A percentile compares a stretch with the other conserved stretches of the same genome.
phyloP scores from a whole-genome alignment of 1,284 basidiomycete species.

The Moesziomyces sp. region DNA sequence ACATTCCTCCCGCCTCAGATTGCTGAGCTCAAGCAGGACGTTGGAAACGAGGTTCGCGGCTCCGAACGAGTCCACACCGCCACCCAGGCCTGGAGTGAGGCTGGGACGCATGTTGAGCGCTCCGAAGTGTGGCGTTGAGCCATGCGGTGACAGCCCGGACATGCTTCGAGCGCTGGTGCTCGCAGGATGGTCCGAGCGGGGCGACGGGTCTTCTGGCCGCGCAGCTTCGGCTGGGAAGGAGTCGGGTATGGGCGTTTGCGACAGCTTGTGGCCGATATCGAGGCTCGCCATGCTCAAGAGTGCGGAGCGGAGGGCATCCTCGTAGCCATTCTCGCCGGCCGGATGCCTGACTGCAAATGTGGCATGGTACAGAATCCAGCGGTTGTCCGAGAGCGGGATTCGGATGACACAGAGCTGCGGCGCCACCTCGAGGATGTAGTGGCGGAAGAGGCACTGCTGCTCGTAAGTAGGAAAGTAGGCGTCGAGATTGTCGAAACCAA shows the following conservation, averaged over 20 bases:
- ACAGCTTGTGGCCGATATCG: constrained; percentile 41
- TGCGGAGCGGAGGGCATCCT: constrained; percentile 40
- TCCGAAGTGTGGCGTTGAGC: neutral
- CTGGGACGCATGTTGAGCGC: neutral
- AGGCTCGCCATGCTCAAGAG: constrained; percentile 43
- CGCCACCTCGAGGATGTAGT: constrained; percentile 43
- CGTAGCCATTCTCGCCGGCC: constrained; percentile 34
- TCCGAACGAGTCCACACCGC: constrained; percentile 2
- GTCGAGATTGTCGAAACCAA: constrained; percentile 43
- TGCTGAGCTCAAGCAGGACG: constrained; percentile 40
- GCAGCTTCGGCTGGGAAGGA: constrained; percentile 15
- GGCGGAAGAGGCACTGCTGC: constrained; percentile 42
- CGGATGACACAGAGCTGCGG: constrained; percentile 36
- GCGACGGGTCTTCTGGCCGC: constrained; percentile 7
- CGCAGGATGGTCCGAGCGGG: constrained; percentile 3
- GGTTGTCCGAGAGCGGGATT: constrained; percentile 38
- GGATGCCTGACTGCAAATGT: constrained; percentile 33
- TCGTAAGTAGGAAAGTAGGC: constrained; percentile 41
- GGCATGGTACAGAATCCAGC: constrained; percentile 43
- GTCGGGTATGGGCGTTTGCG: constrained; percentile 32
- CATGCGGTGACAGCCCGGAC: constrained; percentile 5
- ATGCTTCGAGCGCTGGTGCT: neutral
- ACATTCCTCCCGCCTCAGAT: constrained; percentile 35
- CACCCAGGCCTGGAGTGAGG: constrained; percentile 1
- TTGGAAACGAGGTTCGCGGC: constrained; percentile 28